phyloP scores from a whole-genome alignment of 345 rosid genomes.

The Laguncularia racemosa region DNA sequence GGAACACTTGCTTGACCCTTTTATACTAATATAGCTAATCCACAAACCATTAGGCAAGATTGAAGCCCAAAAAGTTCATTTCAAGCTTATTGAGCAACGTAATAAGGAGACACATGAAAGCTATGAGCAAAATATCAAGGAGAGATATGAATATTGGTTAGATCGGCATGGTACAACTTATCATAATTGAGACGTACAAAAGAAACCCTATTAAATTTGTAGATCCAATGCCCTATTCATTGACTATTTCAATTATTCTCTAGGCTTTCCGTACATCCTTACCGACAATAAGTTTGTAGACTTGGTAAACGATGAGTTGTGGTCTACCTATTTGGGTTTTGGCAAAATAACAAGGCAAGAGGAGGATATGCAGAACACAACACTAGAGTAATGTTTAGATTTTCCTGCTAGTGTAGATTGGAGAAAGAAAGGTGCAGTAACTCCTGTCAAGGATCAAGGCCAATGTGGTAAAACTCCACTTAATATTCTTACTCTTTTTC shows the following conservation, averaged over 20 bases:
- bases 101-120: slow-evolving; percentile 13
- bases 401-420: slow-evolving; percentile 53
- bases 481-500: neutral
- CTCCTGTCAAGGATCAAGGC: slow-evolving; percentile 82
- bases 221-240: slow-evolving; percentile 50
- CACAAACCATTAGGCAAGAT: too few relatives aligned
- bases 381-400: slow-evolving; percentile 1
- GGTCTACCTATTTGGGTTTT: slow-evolving; percentile 38
- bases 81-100: neutral
- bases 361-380: too few relatives aligned
- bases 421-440: slow-evolving; percentile 74
- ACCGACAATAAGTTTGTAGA: slow-evolving; percentile 79
- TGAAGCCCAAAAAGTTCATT: neutral
- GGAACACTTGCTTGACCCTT: too few relatives aligned
- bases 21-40: too few relatives aligned
- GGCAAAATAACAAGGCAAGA: slow-evolving; percentile 1
- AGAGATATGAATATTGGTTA: slow-evolving; percentile 57
- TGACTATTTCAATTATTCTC: slow-evolving; percentile 58
- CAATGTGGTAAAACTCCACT: slow-evolving; percentile 51
- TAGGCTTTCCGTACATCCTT: slow-evolving; percentile 47
- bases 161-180: slow-evolving; percentile 24
- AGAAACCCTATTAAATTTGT: slow-evolving; percentile 56
- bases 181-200: slow-evolving; percentile 34
- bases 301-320: slow-evolving; percentile 70
- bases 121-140: slow-evolving; percentile 14